Evolutionary conservation across 2,329 filamentous ascomycete species (phyloP).

Genomic region (Elsinoe australis): DNA sequence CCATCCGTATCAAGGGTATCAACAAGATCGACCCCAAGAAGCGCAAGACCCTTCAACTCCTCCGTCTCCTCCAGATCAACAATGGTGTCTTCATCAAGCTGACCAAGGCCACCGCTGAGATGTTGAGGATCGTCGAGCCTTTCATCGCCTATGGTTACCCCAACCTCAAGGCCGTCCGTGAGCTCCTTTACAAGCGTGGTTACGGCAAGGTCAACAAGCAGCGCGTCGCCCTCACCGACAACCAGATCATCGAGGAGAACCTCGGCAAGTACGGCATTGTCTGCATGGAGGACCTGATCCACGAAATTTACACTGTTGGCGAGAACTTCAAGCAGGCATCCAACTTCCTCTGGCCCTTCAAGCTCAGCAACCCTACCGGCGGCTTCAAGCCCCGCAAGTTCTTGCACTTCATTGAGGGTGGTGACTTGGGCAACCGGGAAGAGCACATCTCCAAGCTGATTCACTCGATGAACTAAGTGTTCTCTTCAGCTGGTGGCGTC

Average conservation of each 20-base stretch:
- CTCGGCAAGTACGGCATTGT: constrained; percentile 98
- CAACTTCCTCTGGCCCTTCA: constrained; percentile 99
- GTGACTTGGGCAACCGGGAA: constrained; percentile 97
- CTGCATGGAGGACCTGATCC: constrained; percentile 98
- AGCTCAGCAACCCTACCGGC: constrained; percentile 96
- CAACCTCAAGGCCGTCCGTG: constrained; percentile 97
- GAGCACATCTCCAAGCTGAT: constrained; percentile 95
- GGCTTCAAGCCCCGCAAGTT: constrained; percentile 97
- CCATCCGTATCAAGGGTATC: constrained; percentile 99
- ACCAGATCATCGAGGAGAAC: constrained; percentile 91
- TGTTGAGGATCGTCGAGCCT: constrained; percentile 97
- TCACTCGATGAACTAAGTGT: constrained; percentile 89
- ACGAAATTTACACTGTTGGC: constrained; percentile 97
- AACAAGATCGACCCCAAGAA: constrained; percentile 99
- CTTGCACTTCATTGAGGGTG: constrained; percentile 97
- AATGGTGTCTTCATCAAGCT: constrained; percentile 97
- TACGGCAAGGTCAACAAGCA: constrained; percentile 96
- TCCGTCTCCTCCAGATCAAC: constrained; percentile 99
- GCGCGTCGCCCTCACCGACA: constrained; percentile 92
- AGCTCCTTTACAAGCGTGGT: constrained; percentile 99
- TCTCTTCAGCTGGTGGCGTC: too few species aligned
- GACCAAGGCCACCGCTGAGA: constrained; percentile 95
- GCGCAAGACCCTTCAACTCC: constrained; percentile 98
- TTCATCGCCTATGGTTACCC: constrained; percentile 99
- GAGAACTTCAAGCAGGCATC: constrained; percentile 97